Percentiles rank a stretch among this genome's conserved stretches.
These are phyloP conservation scores for Schrenkiella parvula DNA, from an alignment of 345 rosid genomes.

Conservation along the genomic window DNA sequence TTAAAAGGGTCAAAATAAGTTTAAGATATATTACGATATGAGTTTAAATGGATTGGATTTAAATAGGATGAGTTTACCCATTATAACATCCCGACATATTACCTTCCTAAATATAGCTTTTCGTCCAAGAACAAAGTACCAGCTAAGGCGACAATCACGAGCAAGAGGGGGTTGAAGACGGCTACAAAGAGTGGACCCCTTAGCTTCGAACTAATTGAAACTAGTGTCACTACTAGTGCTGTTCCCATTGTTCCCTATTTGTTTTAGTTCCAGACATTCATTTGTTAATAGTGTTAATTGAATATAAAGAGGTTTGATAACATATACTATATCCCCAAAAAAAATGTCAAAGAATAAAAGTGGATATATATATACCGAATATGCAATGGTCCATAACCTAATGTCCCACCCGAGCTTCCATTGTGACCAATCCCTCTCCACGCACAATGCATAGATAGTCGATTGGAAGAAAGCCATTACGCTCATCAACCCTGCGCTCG, in stretches of 20 bases:
- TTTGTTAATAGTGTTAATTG: neutral
- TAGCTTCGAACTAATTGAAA: slow-evolving; percentile 27
- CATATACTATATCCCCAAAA: neutral
- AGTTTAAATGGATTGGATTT: too few species aligned
- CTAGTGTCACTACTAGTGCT: slow-evolving; percentile 29
- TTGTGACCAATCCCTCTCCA: slow-evolving; percentile 42
- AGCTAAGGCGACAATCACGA: slow-evolving; percentile 33
- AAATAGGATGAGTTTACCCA: too few species aligned
- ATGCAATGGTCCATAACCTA: slow-evolving; percentile 43
- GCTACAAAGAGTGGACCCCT: slow-evolving; percentile 43
- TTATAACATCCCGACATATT: too few species aligned
- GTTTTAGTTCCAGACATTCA: neutral
- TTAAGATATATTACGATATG: too few species aligned
- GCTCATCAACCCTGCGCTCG: slow-evolving; percentile 46
- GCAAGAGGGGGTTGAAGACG: slow-evolving; percentile 36
- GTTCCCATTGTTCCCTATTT: slow-evolving; percentile 39
- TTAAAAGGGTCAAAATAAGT: too few species aligned
- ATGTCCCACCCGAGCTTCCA: slow-evolving; percentile 64
- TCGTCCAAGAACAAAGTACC: slow-evolving; percentile 35
- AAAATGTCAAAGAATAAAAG: neutral
- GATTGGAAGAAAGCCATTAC: slow-evolving; percentile 46
- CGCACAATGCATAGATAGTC: slow-evolving; percentile 33
- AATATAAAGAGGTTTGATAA: neutral
- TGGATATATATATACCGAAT: slow-evolving; percentile 27
- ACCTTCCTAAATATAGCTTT: slow-evolving; percentile 46